A percentile compares a stretch with the other conserved stretches of the same genome.
phyloP scores from a whole-genome alignment of 1,139 yeast genomes.

The Diutina pseudorugosa region DNA sequence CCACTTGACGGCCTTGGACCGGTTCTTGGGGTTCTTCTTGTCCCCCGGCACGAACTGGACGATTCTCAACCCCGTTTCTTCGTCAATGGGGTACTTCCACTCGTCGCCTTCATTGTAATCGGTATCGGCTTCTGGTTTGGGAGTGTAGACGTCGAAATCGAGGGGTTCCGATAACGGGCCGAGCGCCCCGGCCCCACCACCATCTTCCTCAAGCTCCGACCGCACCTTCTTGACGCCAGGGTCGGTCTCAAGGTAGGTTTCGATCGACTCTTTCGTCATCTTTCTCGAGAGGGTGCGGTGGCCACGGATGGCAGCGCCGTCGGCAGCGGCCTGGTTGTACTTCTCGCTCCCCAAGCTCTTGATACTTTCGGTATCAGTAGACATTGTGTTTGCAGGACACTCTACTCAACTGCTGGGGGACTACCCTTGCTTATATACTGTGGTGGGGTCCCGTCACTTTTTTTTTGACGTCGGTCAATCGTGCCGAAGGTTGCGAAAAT shows the following conservation, averaged over 20 bases:
- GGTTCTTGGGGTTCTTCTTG: slow-evolving; percentile 45
- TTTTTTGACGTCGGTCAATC: not conserved
- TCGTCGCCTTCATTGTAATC: slow-evolving; percentile 37
- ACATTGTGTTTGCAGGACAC: not conserved
- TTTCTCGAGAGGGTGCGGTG: not conserved
- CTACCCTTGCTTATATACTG: too few species aligned
- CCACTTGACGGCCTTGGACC: slow-evolving; percentile 40
- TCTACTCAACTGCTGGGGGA: too few species aligned
- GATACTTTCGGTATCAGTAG: not conserved
- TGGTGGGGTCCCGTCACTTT: too few species aligned
- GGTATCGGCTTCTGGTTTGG: slow-evolving; percentile 25
- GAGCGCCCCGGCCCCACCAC: slow-evolving; percentile 22
- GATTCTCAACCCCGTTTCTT: slow-evolving; percentile 40
- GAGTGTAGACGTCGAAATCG: slow-evolving; percentile 26
- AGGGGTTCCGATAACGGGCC: slow-evolving; percentile 46
- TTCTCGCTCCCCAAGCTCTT: not conserved
- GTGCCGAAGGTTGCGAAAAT: not conserved
- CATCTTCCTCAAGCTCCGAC: not conserved
- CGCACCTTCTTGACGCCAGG: not conserved
- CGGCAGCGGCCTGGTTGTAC: not conserved
- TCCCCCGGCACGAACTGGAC: slow-evolving; percentile 49
- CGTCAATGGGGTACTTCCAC: slow-evolving; percentile 50
- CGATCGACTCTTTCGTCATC: slow-evolving; percentile 1
- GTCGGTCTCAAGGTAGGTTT: not conserved
- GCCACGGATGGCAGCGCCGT: not conserved